Conservation (phyloP, 2,329 filamentous ascomycete species). For the Fusarium tuaranense region DNA sequence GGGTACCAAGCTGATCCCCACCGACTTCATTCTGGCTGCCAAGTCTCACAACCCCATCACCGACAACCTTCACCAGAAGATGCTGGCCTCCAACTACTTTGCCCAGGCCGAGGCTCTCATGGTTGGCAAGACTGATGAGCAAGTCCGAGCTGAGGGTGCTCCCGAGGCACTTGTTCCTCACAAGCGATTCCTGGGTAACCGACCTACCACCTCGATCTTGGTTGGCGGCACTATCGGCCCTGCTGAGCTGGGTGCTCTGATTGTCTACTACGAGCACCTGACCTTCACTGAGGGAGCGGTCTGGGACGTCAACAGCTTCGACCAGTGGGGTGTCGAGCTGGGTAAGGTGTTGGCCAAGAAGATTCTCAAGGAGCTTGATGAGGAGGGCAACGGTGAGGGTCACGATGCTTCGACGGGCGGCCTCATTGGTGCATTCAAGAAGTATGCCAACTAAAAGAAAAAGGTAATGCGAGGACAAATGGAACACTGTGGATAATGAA, state of each 20-base stretch:
- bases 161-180: slow-evolving; percentile 86
- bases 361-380: slow-evolving; percentile 86
- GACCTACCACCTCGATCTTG: slow-evolving; percentile 94
- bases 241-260: slow-evolving; percentile 90
- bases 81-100: slow-evolving; percentile 93
- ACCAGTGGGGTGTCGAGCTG: slow-evolving; percentile 99
- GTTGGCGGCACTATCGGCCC: slow-evolving; percentile 93
- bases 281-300: slow-evolving; percentile 97
- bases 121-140: slow-evolving; percentile 87
- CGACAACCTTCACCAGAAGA: slow-evolving; percentile 94
- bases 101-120: slow-evolving; percentile 90
- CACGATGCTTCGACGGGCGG: slow-evolving; percentile 93
- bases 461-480: slow-evolving; percentile 21
- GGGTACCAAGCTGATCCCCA: slow-evolving; percentile 97
- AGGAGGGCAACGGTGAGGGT: slow-evolving; percentile 74
- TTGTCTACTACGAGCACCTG: slow-evolving; percentile 98
- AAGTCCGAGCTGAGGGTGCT: slow-evolving; percentile 81
- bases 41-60: slow-evolving; percentile 97
- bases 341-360: slow-evolving; percentile 97
- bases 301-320: slow-evolving; percentile 99
- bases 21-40: slow-evolving; percentile 97
- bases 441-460: slow-evolving; percentile 64
- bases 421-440: slow-evolving; percentile 93
- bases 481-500: slow-evolving; percentile 32
- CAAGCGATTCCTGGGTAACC: slow-evolving; percentile 99